Evolutionary conservation across 306 rosid genomes (phyloP).

Genomic region (Fagus crenata): DNA sequence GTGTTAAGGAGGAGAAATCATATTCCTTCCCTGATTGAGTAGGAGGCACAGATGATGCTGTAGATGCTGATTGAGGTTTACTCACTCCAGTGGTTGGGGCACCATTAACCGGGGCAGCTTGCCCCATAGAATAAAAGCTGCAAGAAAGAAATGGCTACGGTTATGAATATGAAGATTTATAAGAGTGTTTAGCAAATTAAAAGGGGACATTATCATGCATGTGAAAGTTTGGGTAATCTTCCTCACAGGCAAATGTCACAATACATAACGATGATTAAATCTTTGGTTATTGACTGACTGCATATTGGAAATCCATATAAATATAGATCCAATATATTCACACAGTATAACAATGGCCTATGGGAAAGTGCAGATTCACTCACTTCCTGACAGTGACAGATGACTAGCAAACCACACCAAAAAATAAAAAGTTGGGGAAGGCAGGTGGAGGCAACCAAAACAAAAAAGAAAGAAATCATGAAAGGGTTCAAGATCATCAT

Average conservation of each 20-base stretch:
- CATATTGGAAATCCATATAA: too few relatives aligned
- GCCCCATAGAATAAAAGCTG: conserved; percentile 68
- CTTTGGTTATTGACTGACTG: not conserved
- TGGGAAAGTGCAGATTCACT: not conserved
- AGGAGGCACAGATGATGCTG: conserved; percentile 49
- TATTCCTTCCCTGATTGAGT: conserved; percentile 63
- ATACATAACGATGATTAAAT: not conserved
- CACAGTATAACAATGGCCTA: not conserved
- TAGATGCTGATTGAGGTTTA: conserved; percentile 59
- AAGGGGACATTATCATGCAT: not conserved
- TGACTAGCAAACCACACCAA: not conserved
- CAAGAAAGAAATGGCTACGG: conserved; percentile 29
- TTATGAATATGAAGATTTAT: conserved; percentile 8
- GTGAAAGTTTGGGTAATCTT: not conserved
- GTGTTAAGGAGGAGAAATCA: conserved; percentile 92
- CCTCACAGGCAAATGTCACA: not conserved
- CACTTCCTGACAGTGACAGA: not conserved
- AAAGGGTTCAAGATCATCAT: not conserved
- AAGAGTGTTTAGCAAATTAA: not conserved
- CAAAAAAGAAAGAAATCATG: not conserved
- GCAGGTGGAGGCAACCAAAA: too few relatives aligned
- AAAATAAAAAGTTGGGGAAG: not conserved
- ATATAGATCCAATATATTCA: not conserved
- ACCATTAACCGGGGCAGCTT: conserved; percentile 64
- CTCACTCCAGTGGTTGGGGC: conserved; percentile 36